Conservation (phyloP, 2,329 filamentous ascomycete genomes). For the Aspergillus sp. region DNA sequence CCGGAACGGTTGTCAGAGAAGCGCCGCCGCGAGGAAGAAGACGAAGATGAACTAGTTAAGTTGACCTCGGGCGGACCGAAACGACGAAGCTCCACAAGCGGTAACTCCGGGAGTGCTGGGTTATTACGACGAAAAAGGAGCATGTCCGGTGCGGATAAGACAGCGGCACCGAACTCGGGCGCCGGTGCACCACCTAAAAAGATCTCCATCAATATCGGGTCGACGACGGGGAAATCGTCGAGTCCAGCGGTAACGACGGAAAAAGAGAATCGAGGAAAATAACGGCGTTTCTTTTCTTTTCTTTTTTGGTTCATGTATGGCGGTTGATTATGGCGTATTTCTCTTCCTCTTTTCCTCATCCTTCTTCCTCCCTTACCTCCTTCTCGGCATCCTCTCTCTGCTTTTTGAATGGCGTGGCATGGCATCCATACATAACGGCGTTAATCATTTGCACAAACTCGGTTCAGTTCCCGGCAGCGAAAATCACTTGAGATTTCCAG, state of each 20-base stretch:
- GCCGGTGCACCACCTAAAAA: conserved; percentile 24
- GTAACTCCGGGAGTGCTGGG: conserved; percentile 26
- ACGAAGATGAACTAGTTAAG: conserved; percentile 85
- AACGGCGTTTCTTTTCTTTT: too few relatives aligned
- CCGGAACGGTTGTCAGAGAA: conserved; percentile 81
- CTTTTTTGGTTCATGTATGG: too few relatives aligned
- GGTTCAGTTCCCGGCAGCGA: too few relatives aligned
- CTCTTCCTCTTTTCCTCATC: too few relatives aligned
- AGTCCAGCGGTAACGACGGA: conserved; percentile 15
- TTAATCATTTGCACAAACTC: too few relatives aligned
- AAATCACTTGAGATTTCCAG: too few relatives aligned
- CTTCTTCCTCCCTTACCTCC: too few relatives aligned
- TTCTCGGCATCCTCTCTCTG: too few relatives aligned
- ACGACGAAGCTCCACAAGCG: conserved; percentile 37
- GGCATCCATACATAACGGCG: too few relatives aligned
- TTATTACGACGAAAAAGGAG: conserved; percentile 27
- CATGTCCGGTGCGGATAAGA: conserved; percentile 23
- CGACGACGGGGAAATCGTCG: conserved; percentile 16
- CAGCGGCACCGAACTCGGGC: conserved; percentile 10
- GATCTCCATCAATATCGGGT: conserved; percentile 34
- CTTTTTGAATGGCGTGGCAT: too few relatives aligned
- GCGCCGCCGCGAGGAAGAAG: conserved; percentile 74
- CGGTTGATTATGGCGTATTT: too few relatives aligned
- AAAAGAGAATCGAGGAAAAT: conserved; percentile 23
- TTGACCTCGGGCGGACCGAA: conserved; percentile 49